Conservation (phyloP, 2,329 filamentous ascomycete species). For the Botrytis aclada region DNA sequence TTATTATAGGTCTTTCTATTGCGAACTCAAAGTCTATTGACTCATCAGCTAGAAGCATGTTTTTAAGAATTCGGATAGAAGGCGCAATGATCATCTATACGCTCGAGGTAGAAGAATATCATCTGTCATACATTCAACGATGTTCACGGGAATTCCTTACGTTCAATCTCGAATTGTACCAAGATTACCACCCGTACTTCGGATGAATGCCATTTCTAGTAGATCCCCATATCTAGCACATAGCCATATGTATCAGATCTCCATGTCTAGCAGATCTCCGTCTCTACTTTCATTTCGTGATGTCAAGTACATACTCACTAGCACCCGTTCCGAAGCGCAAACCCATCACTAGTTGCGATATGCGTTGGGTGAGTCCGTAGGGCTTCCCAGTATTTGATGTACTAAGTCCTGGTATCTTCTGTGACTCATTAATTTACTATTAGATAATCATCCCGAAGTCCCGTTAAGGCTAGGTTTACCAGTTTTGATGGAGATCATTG, state of each 20-base stretch:
- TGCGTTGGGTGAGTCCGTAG: not conserved
- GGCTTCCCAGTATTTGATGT: not conserved
- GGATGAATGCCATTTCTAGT: not conserved
- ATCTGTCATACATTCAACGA: not conserved
- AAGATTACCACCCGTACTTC: not conserved
- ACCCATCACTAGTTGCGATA: not conserved
- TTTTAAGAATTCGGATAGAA: not conserved
- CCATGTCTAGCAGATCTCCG: not conserved
- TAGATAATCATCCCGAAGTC: not conserved
- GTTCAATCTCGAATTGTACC: not conserved
- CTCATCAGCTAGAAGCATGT: no score
- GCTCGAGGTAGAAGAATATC: not conserved
- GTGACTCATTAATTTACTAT: not conserved
- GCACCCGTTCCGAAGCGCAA: not conserved
- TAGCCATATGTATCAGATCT: no score
- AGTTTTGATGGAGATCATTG: not conserved
- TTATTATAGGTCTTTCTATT: rapidly evolving
- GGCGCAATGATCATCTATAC: not conserved
- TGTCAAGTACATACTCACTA: not conserved
- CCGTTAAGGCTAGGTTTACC: not conserved
- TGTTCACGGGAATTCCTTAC: not conserved
- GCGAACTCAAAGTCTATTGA: no score
- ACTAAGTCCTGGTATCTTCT: not conserved
- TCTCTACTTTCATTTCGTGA: not conserved
- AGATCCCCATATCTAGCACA: no score